A percentile compares a stretch with the other conserved stretches of the same genome.
These are phyloP conservation scores for Geranomyces variabilis DNA, from an alignment of 192 early-diverging fungal species.

Conservation along the genomic window DNA sequence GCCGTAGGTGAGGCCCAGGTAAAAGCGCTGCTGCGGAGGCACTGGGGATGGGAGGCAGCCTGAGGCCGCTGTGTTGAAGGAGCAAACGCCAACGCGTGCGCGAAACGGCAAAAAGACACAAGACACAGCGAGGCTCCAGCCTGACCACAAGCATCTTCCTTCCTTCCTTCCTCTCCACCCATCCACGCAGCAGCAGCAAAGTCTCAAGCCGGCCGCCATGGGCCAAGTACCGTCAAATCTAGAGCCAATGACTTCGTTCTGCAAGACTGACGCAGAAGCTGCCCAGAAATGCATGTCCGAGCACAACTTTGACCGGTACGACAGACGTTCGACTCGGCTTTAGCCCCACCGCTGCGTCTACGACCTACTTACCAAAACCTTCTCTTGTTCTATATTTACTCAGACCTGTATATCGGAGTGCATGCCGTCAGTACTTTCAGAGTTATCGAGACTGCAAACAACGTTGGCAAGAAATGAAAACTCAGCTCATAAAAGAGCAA, in stretches of 20 bases:
- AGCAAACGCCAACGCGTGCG: too few relatives aligned
- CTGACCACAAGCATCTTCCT: too few relatives aligned
- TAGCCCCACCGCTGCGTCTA: too few relatives aligned
- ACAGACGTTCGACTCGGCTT: background rate
- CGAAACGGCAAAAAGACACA: too few relatives aligned
- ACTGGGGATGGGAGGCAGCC: too few relatives aligned
- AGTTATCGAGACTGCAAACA: slow-evolving; percentile 36
- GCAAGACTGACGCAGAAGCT: slow-evolving; percentile 16
- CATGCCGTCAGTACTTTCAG: slow-evolving; percentile 18
- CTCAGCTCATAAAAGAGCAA: slow-evolving; percentile 13
- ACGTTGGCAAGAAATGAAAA: slow-evolving; percentile 28
- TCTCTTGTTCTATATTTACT: background rate
- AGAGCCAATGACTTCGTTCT: slow-evolving; percentile 32
- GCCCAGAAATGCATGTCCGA: slow-evolving; percentile 34
- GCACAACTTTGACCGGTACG: slow-evolving; percentile 32
- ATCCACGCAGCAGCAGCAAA: too few relatives aligned
- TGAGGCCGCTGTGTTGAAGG: too few relatives aligned
- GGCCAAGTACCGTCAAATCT: slow-evolving; percentile 28
- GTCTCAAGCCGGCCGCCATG: background rate
- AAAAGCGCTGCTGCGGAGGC: too few relatives aligned
- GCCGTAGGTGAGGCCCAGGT: too few relatives aligned
- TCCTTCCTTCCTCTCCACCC: too few relatives aligned
- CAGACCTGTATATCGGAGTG: slow-evolving; percentile 5
- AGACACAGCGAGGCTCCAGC: too few relatives aligned
- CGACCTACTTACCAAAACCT: background rate